Percentiles rank a stretch among this genome's conserved stretches.
Conservation (phyloP, 495 filamentous ascomycete genomes). For the Amphirosellinia nigrospora region DNA sequence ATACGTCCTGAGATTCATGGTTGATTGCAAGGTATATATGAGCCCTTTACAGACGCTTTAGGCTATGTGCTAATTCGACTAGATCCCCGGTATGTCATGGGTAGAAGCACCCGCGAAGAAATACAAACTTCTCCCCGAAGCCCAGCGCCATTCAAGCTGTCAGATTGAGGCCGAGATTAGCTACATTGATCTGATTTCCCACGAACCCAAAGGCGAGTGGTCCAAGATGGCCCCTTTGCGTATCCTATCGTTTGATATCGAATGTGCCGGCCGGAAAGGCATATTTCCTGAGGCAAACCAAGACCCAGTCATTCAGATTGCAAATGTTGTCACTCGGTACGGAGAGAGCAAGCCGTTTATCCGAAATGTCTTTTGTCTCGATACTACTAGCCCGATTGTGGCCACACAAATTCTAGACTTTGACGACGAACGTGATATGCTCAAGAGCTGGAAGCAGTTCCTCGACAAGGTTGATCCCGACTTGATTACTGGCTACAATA, state of each 20-base stretch:
- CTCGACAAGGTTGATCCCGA: conserved; percentile 92
- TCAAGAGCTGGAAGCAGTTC: conserved; percentile 87
- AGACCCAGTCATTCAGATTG: conserved; percentile 98
- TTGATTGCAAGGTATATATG: conserved; percentile 75
- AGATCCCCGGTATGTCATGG: conserved; percentile 96
- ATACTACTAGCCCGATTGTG: conserved; percentile 89
- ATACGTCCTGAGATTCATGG: conserved; percentile 96
- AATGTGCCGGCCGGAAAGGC: conserved; percentile 96
- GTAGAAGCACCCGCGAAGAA: conserved; percentile 79
- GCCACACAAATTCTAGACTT: conserved; percentile 92
- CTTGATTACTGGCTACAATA: conserved; percentile 99
- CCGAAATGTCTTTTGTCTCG: conserved; percentile 93
- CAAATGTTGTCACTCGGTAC: conserved; percentile 94
- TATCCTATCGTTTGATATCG: conserved; percentile 96
- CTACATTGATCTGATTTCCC: conserved; percentile 83
- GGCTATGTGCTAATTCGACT: conserved; percentile 28
- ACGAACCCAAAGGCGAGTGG: conserved; percentile 93
- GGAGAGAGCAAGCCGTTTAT: conserved; percentile 96
- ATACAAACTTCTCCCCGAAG: conserved; percentile 67
- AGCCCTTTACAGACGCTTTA: neutral
- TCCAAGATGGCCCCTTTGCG: conserved; percentile 97
- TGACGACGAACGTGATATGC: conserved; percentile 80
- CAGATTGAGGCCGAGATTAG: conserved; percentile 90
- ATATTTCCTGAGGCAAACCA: conserved; percentile 91
- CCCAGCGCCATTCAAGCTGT: conserved; percentile 81